Conservation (phyloP, 345 rosid genomes). For the Excoecaria agallocha region DNA sequence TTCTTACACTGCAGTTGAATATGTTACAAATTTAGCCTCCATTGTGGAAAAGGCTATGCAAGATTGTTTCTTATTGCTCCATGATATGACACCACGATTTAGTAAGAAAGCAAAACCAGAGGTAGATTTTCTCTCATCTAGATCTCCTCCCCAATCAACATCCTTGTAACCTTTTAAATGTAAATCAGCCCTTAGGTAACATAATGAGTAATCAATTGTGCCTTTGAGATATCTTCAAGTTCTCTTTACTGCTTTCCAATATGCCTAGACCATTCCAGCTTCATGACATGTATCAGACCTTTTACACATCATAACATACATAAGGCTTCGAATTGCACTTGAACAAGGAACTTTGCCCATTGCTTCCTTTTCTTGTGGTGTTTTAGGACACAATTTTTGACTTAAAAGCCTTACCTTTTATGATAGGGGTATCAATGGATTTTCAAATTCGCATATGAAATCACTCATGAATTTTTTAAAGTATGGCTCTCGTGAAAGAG, state of each 20-base stretch:
- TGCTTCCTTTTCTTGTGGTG: neutral
- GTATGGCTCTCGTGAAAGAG: conserved; percentile 4
- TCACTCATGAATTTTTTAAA: neutral
- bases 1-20: neutral
- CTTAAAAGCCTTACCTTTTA: neutral
- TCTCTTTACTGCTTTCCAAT: neutral
- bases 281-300: neutral
- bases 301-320: neutral
- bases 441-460: neutral
- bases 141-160: neutral
- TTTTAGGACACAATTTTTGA: neutral
- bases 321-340: neutral
- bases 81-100: neutral
- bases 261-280: neutral
- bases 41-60: neutral
- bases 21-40: neutral
- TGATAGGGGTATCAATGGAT: neutral
- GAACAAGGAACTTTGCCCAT: neutral
- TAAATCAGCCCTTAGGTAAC: neutral
- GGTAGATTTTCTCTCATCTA: neutral
- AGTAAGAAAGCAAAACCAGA: neutral
- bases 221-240: neutral
- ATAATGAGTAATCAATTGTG: neutral
- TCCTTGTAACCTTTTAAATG: neutral
- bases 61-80: neutral